phyloP scores from a whole-genome alignment of 2,329 filamentous ascomycete species.

The Pleurostoma richardsiae region DNA sequence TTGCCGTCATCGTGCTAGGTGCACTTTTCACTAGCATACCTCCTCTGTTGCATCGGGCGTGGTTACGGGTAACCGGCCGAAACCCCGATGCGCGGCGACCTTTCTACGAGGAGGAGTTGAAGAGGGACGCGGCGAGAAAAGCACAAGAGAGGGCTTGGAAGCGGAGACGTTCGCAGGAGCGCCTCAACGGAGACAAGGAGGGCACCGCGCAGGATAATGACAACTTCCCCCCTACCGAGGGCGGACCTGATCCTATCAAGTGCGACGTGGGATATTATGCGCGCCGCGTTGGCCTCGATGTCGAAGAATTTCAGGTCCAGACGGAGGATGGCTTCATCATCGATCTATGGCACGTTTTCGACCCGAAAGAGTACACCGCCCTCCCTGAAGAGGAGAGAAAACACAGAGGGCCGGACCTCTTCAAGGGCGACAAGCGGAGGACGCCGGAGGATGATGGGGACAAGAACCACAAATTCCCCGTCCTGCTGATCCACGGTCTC shows the following conservation, averaged over 20 bases:
- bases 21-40: conserved; percentile 65
- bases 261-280: conserved; percentile 86
- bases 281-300: conserved; percentile 77
- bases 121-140: conserved; percentile 49
- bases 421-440: conserved; percentile 35
- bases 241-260: conserved; percentile 71
- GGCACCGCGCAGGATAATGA: conserved; percentile 33
- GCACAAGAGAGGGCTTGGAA: conserved; percentile 61
- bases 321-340: conserved; percentile 94
- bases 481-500: conserved; percentile 83
- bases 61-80: conserved; percentile 50
- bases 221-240: conserved; percentile 70
- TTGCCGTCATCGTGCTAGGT: conserved; percentile 70
- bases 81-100: conserved; percentile 57
- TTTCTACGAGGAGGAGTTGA: conserved; percentile 69
- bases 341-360: conserved; percentile 82
- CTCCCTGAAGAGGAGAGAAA: conserved; percentile 41
- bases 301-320: conserved; percentile 77
- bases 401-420: conserved; percentile 57
- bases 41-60: conserved; percentile 38
- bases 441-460: conserved; percentile 42
- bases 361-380: conserved; percentile 67
- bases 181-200: conserved; percentile 33
- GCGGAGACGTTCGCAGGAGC: conserved; percentile 29
- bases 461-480: conserved; percentile 64